Conservation (phyloP, 2,329 filamentous ascomycete species). For the Ophiosphaerella narmari region DNA sequence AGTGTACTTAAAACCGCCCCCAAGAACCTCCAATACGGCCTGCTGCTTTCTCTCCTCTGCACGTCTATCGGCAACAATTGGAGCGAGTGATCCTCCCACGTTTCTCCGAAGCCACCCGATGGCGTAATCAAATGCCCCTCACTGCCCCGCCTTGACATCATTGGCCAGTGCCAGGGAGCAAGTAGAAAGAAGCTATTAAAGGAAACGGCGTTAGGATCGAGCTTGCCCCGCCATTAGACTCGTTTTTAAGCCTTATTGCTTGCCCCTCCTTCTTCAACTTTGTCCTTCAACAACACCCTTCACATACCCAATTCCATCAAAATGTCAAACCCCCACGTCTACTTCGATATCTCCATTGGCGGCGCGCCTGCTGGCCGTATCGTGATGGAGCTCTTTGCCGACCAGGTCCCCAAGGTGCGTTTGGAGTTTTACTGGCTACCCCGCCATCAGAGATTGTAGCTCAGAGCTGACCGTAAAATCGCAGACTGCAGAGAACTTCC, state of each 20-base stretch:
- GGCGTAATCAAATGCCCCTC: background rate
- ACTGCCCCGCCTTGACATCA: background rate
- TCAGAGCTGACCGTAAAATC: conserved; percentile 12
- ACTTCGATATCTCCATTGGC: conserved; percentile 88
- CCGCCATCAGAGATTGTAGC: conserved; percentile 24
- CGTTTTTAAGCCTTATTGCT: background rate
- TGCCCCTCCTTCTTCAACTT: conserved; percentile 6
- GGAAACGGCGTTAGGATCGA: background rate
- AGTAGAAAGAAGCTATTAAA: no score
- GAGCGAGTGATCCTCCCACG: no score
- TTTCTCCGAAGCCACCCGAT: background rate
- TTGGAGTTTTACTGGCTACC: conserved; percentile 11
- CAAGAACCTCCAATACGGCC: no score
- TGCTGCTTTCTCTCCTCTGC: no score
- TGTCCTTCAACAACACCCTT: conserved; percentile 7
- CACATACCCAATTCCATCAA: conserved; percentile 22
- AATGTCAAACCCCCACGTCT: conserved; percentile 68
- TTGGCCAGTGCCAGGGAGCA: background rate
- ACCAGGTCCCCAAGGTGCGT: conserved; percentile 68
- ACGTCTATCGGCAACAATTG: no score
- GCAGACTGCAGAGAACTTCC: conserved; percentile 92
- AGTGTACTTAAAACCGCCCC: no score
- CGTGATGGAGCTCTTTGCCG: conserved; percentile 72
- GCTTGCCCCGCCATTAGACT: background rate
- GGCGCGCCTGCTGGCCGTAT: conserved; percentile 74